Evolutionary conservation across 2,329 filamentous ascomycete species (phyloP), one percentile per base, ranked within the genome.

Genomic region (Colletotrichum siamense): DNA sequence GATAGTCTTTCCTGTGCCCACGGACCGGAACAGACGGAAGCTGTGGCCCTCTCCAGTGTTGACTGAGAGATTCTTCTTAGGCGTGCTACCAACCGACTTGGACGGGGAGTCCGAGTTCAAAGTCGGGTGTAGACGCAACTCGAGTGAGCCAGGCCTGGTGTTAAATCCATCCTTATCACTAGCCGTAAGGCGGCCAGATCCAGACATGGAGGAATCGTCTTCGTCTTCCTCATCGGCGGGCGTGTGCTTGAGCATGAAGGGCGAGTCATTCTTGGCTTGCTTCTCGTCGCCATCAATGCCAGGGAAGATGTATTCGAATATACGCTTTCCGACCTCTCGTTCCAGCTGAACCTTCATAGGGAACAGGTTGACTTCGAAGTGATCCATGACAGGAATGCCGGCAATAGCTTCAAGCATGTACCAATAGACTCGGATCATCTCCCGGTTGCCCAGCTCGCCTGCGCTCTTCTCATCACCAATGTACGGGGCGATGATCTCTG

Each of bases 221-320:
- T 86, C 86, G 10, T 89, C 89, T 24, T 91, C 89, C 2, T 90
- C 87, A 3, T 90, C 89, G 36, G 87, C 86, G 5, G 83, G 83
- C 1, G 82, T 86, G 82, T 84, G 90, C 78, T 87, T 90, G 49
- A 88, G 73, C 73, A 89, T 82, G 84, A 93, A 92, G 0, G 93
- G 92, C 8, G 92, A 93, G 70, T 92, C 91, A 44, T 89, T 89
- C 75, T 90, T 91, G 36, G 86, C 85, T 64, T 87, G 87, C 10
- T 77, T 76, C 71, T 86, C 87, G 85, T 83, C 93, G n/a, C 84
- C 87, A 24, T 94, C 93, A 79, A 95, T 92, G 13, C 94, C 95
- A 0, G 97, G 98, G 88, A 99, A 99, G 80, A 99, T 95, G 85
- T 99, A 99, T 85, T 98, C 96, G 79, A 99, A 98, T 3, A 99